Base-by-base conservation (phyloP, 2,329 filamentous ascomycete species). In the Fusarium secorum region DNA sequence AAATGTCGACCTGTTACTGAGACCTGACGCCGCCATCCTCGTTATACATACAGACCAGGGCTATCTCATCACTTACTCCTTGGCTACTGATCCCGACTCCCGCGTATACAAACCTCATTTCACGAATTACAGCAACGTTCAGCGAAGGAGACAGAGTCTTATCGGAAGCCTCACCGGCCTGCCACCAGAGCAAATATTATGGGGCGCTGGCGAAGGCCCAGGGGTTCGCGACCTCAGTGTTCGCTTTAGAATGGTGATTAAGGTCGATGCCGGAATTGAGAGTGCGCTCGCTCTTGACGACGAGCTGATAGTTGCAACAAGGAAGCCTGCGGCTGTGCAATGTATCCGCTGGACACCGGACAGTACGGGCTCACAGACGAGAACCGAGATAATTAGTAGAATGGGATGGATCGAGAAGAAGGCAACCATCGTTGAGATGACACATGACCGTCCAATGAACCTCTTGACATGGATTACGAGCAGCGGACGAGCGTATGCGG, bases 221-320 rank as follows among this genome's bases (percentile, higher is more conserved):
- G 93, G 93, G 7, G 90, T 97, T 54, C 89, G 90, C 57, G 96
- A 99, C 81, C 89, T 97, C 60, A 97, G 92, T 75, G 87, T 99
- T 52, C 92, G 94, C 15, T 99, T 99, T 81, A 89, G 95, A 62
- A 97, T 98, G 93, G 95, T 97, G 18, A 98, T 99, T 77, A 97
- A 97, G 79, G 94, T 99, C 22, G 96, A 99, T 81, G 96, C 96
- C 5, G 96, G 96, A 5, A 98, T 99, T 74, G 90, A 91, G 73
- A 93, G 91, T 76, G 94, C 93, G 15, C 83, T 98, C 59, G 95
- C 96, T 5, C 86, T 98, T 26, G 96, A 98, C 72, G 93, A 97
- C 60, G 96, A 98, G 80, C 85, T 99, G 42, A 86, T 98, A 26
- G 95, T 99, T 56, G 93, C 96, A 8, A 99, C 96, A 1, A 86